Evolutionary conservation across 73 alveolate genomes (phyloP).

Genomic region (Effrenium voratum): DNA sequence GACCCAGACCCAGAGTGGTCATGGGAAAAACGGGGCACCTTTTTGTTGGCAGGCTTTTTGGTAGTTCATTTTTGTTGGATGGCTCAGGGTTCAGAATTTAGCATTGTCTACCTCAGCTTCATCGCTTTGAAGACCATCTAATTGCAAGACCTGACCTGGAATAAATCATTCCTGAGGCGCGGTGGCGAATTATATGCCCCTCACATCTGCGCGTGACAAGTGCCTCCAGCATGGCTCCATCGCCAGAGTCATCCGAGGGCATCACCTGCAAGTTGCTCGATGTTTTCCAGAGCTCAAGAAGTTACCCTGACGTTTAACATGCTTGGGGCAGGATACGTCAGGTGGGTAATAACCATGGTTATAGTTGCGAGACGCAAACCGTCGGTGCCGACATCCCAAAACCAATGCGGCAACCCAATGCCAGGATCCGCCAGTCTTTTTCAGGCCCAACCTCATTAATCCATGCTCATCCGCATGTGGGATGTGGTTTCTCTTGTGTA

Average conservation of each 20-base stretch:
- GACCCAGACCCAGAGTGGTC: no score
- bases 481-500: no score
- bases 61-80: no score
- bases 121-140: not conserved
- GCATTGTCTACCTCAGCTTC: no score
- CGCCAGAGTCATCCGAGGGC: slow-evolving; percentile 62
- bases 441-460: no score
- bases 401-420: not conserved
- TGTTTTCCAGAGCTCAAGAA: not conserved
- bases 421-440: not conserved
- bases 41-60: no score
- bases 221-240: slow-evolving; percentile 63
- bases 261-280: not conserved
- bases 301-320: not conserved
- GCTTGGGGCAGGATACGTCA: not conserved
- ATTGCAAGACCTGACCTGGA: not conserved
- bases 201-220: not conserved
- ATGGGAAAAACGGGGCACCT: no score
- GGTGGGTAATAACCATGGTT: not conserved
- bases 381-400: not conserved
- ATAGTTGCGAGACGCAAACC: not conserved
- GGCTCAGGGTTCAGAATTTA: no score
- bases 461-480: no score
- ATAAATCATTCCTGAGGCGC: not conserved
- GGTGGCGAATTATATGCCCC: not conserved